These are phyloP conservation scores for Cucumis sativus DNA, from an alignment of 306 rosid genomes.

Conservation along the genomic window DNA sequence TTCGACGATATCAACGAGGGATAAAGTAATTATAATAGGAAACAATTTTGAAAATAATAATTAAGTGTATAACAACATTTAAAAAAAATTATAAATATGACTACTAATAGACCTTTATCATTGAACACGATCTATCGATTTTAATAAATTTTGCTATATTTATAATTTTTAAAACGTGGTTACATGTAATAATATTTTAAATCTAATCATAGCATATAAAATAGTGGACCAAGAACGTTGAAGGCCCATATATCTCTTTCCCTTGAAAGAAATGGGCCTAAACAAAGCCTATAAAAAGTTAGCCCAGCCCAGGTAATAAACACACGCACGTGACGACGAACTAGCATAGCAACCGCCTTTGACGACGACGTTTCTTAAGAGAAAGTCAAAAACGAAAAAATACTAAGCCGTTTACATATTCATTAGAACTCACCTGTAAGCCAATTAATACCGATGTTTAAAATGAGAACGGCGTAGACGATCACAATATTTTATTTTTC, in stretches of 20 bases:
- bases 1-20: too few relatives aligned
- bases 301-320: not conserved
- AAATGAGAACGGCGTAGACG: not conserved
- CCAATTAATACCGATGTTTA: not conserved
- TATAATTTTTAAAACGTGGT: too few relatives aligned
- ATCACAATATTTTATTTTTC: not conserved
- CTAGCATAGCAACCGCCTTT: not conserved
- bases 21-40: too few relatives aligned
- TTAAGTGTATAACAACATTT: too few relatives aligned
- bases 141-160: too few relatives aligned
- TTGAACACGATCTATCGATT: too few relatives aligned
- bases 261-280: not conserved
- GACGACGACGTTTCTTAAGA: not conserved
- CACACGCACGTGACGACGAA: not conserved
- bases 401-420: not conserved
- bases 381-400: not conserved
- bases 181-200: too few relatives aligned
- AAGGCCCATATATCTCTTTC: not conserved
- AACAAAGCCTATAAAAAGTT: not conserved
- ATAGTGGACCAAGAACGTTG: not conserved
- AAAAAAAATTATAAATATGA: too few relatives aligned
- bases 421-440: not conserved
- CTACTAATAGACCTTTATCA: too few relatives aligned
- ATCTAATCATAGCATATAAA: too few relatives aligned
- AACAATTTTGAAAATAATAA: too few relatives aligned